These are phyloP conservation scores for Bjerkandera adusta DNA, from an alignment of 1,284 basidiomycete species.

Conservation along the genomic window DNA sequence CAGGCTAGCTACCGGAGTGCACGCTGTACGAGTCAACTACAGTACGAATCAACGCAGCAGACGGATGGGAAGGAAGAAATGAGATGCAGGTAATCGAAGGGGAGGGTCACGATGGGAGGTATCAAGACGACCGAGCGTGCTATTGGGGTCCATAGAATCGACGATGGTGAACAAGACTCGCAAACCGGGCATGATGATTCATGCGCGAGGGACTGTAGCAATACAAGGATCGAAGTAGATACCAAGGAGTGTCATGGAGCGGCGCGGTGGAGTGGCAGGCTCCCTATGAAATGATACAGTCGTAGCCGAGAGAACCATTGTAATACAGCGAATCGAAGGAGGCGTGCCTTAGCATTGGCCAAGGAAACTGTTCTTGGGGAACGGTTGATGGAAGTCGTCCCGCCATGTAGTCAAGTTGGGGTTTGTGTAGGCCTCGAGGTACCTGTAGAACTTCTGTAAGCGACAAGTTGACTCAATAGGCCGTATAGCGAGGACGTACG, in stretches of 20 bases:
- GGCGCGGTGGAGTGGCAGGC: neutral
- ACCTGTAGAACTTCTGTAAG: constrained; percentile 19
- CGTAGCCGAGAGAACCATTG: neutral
- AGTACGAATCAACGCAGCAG: no score
- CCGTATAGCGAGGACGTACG: constrained; percentile 38
- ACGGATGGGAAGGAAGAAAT: no score
- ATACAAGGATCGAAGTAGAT: constrained; percentile 5
- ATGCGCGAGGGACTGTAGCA: neutral
- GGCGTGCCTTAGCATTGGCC: constrained; percentile 41
- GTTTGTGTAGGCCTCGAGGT: constrained; percentile 40
- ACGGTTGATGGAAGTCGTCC: constrained; percentile 57
- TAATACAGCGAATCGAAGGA: neutral
- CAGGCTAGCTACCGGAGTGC: no score
- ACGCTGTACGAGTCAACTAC: no score
- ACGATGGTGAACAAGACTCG: no score
- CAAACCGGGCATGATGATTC: neutral
- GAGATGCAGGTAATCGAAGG: no score
- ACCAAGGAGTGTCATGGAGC: neutral
- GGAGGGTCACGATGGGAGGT: no score
- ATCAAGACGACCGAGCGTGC: no score
- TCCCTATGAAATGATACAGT: constrained; percentile 1
- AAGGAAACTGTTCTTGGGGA: constrained; percentile 60
- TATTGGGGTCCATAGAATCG: no score
- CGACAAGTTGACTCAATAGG: neutral
- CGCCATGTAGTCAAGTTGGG: constrained; percentile 39